A percentile compares a stretch with the other conserved stretches of the same genome.
These are phyloP conservation scores for Chlorokybus atmophyticus DNA, from an alignment of 139 green algal species.

Conservation along the genomic window DNA sequence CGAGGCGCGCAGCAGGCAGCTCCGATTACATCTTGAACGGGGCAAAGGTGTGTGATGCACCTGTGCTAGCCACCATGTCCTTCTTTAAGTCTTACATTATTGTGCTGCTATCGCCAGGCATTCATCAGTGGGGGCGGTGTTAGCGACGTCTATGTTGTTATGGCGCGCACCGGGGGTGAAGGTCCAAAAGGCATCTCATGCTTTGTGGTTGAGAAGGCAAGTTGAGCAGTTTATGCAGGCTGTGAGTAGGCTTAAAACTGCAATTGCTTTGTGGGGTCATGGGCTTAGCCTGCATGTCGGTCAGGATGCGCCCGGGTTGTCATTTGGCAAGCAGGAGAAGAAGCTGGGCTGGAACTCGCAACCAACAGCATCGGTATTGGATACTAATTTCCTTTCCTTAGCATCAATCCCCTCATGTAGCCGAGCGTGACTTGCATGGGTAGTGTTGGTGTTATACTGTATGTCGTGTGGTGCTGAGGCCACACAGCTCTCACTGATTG, in stretches of 20 bases:
- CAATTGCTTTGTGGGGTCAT: too few relatives aligned
- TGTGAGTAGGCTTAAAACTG: too few relatives aligned
- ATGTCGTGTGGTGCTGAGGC: background rate
- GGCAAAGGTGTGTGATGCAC: constrained; percentile 28
- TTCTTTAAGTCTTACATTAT: background rate
- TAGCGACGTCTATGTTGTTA: constrained; percentile 53
- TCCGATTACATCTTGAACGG: constrained; percentile 38
- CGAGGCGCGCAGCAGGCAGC: constrained; percentile 13
- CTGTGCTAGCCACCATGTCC: background rate
- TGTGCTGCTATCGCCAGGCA: constrained; percentile 8
- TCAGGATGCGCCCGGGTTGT: constrained; percentile 41
- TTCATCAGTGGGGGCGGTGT: constrained; percentile 53
- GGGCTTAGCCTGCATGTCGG: too few relatives aligned
- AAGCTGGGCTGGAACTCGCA: constrained; percentile 75
- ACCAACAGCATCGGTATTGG: constrained; percentile 49
- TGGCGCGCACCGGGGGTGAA: constrained; percentile 46
- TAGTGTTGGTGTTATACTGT: background rate
- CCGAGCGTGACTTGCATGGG: background rate
- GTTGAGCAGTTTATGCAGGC: too few relatives aligned
- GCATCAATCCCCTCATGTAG: too few relatives aligned
- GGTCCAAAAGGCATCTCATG: constrained; percentile 47
- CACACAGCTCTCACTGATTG: too few relatives aligned
- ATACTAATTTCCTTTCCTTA: too few relatives aligned
- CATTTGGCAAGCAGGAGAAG: constrained; percentile 55
- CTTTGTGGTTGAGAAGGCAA: constrained; percentile 30